A percentile compares a stretch with the other conserved stretches of the same genome.
phyloP scores from a whole-genome alignment of 179 eudicot genomes.

The Amaranthus tricolor region DNA sequence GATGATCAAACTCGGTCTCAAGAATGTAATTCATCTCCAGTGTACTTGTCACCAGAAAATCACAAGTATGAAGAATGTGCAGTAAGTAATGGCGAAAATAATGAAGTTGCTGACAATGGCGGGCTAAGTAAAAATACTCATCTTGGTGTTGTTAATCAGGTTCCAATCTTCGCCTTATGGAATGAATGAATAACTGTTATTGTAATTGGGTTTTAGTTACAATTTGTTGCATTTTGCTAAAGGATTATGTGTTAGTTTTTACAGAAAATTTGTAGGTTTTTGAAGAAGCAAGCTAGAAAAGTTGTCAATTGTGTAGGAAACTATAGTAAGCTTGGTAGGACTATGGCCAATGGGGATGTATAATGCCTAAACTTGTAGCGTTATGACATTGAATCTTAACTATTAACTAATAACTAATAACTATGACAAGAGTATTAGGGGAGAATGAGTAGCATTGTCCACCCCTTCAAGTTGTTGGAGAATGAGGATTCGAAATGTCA shows the following conservation, averaged over 20 bases:
- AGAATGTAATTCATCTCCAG: neutral
- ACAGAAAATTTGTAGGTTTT: slow-evolving; percentile 2
- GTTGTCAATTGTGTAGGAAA: neutral
- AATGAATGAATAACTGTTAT: slow-evolving; percentile 29
- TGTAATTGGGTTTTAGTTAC: neutral
- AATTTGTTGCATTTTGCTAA: neutral
- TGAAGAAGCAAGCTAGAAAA: neutral
- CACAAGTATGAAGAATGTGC: slow-evolving; percentile 16
- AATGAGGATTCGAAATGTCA: no score
- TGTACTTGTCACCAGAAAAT: slow-evolving; percentile 11
- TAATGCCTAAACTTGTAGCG: neutral
- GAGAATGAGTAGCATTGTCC: no score
- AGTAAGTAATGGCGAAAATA: slow-evolving; percentile 5
- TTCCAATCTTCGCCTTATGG: slow-evolving; percentile 45
- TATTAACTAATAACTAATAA: no score
- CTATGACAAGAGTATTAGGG: no score
- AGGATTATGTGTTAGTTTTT: neutral
- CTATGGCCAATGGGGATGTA: neutral
- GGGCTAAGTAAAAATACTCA: slow-evolving; percentile 14
- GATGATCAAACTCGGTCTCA: neutral
- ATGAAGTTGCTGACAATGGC: neutral
- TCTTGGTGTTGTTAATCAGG: slow-evolving; percentile 28
- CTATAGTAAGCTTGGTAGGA: neutral
- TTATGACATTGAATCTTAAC: neutral
- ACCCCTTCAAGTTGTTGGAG: no score